A percentile compares a stretch with the other conserved stretches of the same genome.
Evolutionary conservation across 2,329 filamentous ascomycete species (phyloP).

Genomic region (Ramularia endophylla): DNA sequence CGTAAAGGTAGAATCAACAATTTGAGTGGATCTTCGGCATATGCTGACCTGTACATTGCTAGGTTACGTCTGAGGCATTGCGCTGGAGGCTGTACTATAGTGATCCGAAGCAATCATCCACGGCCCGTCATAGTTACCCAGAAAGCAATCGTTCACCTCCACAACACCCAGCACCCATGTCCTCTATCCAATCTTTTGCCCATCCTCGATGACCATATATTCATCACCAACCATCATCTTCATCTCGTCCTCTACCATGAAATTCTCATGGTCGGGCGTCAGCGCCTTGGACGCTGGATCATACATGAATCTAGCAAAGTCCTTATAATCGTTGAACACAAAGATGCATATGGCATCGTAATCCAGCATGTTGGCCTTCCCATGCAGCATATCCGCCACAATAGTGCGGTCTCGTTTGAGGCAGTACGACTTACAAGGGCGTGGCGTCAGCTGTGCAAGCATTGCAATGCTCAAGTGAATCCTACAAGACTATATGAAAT

Average conservation of each 20-base stretch:
- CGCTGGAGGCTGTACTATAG: conserved; percentile 11
- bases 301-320: conserved; percentile 43
- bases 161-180: conserved; percentile 1
- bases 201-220: conserved; percentile 28
- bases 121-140: neutral
- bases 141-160: neutral
- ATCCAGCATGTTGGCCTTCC: conserved; percentile 38
- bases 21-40: neutral
- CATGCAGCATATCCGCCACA: conserved; percentile 42
- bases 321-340: conserved; percentile 42
- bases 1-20: conserved; percentile 48
- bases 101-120: neutral
- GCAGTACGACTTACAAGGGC: conserved; percentile 46
- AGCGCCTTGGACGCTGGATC: conserved; percentile 40
- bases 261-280: conserved; percentile 32
- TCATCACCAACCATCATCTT: conserved; percentile 45
- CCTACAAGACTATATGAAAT: conserved; percentile 42
- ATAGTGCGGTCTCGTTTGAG: conserved; percentile 39
- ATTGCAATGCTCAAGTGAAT: too few relatives aligned
- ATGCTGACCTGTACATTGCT: conserved; percentile 1
- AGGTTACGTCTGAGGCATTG: conserved; percentile 19
- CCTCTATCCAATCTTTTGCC: conserved; percentile 33
- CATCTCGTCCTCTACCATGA: conserved; percentile 33
- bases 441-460: too few relatives aligned
- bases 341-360: conserved; percentile 46